These are phyloP conservation scores for Tinospora cordifolia DNA, from an alignment of 164 flowering plant species.

Conservation along the genomic window DNA sequence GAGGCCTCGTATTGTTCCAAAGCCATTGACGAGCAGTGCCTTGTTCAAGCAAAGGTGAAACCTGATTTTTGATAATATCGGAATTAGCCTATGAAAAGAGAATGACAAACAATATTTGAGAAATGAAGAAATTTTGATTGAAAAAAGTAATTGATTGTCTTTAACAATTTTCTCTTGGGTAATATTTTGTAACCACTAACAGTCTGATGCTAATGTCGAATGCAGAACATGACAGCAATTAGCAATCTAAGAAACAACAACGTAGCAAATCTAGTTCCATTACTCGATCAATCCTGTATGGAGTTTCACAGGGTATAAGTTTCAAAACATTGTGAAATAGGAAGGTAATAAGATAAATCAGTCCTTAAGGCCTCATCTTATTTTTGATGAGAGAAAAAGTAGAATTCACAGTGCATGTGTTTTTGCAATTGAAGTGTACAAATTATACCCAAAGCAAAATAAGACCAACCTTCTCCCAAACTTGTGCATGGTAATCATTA, in stretches of 20 bases:
- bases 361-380: neutral
- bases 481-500: slow-evolving; percentile 80
- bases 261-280: neutral
- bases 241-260: neutral
- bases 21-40: slow-evolving; percentile 80
- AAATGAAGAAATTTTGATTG: no score
- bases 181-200: no score
- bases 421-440: neutral
- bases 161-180: no score
- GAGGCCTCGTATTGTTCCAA: slow-evolving; percentile 71
- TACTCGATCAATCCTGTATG: neutral
- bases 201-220: no score
- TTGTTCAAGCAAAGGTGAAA: slow-evolving; percentile 70
- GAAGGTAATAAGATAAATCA: neutral
- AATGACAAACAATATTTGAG: neutral
- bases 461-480: slow-evolving; percentile 78
- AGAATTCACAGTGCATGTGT: neutral
- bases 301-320: neutral
- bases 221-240: neutral
- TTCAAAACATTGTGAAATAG: neutral
- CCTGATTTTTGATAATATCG: slow-evolving; percentile 29
- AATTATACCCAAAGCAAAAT: neutral
- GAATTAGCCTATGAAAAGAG: neutral
- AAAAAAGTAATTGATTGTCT: no score
- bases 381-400: neutral